phyloP scores from a whole-genome alignment of 257 asterid genomes.

The Echium plantagineum region DNA sequence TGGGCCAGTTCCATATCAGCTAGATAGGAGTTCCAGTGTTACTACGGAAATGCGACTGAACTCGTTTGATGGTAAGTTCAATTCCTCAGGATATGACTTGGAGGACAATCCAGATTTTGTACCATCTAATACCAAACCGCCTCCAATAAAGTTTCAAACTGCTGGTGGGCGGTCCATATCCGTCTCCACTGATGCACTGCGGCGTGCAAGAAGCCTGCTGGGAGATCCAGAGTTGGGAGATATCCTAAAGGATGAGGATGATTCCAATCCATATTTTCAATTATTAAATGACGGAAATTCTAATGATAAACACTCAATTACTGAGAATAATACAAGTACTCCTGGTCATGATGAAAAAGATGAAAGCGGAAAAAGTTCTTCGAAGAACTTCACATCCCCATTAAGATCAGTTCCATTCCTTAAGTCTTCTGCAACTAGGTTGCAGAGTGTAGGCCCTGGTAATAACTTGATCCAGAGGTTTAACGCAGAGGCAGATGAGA shows the following conservation, averaged over 20 bases:
- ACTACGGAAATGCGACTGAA: constrained; percentile 17
- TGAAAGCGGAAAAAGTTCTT: constrained; percentile 21
- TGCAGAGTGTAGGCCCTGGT: constrained; percentile 34
- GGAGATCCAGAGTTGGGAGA: constrained; percentile 58
- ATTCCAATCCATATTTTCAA: constrained; percentile 29
- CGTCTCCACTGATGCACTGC: constrained; percentile 73
- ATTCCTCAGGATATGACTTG: constrained; percentile 19
- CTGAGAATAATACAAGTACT: constrained; percentile 32
- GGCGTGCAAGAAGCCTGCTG: constrained; percentile 77
- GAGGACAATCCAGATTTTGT: constrained; percentile 23
- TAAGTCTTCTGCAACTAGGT: constrained; percentile 25
- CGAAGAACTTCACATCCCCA: constrained; percentile 57
- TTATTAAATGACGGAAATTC: constrained; percentile 20
- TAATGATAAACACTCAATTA: constrained; percentile 16
- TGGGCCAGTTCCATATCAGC: constrained; percentile 18
- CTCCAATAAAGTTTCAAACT: constrained; percentile 75
- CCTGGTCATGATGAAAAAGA: constrained; percentile 29
- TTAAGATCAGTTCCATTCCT: constrained; percentile 32
- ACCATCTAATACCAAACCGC: constrained; percentile 34
- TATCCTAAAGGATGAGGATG: constrained; percentile 30
- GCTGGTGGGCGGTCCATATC: constrained; percentile 97
- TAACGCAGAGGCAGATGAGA: constrained; percentile 58
- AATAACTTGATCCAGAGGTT: constrained; percentile 76
- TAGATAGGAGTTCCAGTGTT: constrained; percentile 21
- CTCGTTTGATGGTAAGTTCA: constrained; percentile 23